Conservation (phyloP, 441 rosid genomes). For the Melastoma candidum region DNA sequence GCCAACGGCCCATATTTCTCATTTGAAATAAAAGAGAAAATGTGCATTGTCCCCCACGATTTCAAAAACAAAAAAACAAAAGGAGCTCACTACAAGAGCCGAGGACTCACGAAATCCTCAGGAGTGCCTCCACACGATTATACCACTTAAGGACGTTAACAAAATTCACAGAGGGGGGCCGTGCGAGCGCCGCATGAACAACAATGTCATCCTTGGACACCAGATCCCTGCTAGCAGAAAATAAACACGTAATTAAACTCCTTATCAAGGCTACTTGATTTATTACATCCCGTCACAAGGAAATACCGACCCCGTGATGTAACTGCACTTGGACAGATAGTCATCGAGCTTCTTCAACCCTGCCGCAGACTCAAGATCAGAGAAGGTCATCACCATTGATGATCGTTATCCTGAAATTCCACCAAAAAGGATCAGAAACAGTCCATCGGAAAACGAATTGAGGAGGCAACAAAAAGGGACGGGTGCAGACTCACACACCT, state of each 20-base stretch:
- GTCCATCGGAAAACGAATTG: too few relatives aligned
- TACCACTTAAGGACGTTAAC: slow-evolving; percentile 74
- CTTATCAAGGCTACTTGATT: not conserved
- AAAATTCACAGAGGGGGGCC: slow-evolving; percentile 50
- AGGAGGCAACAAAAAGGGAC: too few relatives aligned
- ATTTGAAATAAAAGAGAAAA: too few relatives aligned
- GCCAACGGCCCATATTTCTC: too few relatives aligned
- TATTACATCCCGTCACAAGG: too few relatives aligned
- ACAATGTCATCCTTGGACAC: slow-evolving; percentile 86
- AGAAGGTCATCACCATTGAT: slow-evolving; percentile 54
- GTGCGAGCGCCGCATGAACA: slow-evolving; percentile 46
- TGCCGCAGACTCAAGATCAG: slow-evolving; percentile 36
- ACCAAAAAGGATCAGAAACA: too few relatives aligned
- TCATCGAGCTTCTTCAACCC: slow-evolving; percentile 87
- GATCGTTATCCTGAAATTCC: not conserved
- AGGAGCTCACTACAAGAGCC: not conserved
- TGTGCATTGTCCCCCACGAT: too few relatives aligned
- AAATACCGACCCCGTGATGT: slow-evolving; percentile 49
- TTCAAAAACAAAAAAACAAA: not conserved
- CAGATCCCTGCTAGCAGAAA: slow-evolving; percentile 40
- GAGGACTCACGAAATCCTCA: slow-evolving; percentile 79
- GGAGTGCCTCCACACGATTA: slow-evolving; percentile 69
- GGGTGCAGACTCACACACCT: too few relatives aligned
- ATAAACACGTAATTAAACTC: not conserved
- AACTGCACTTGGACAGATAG: slow-evolving; percentile 68